Evolutionary conservation across 257 asterid species (phyloP).

Genomic region (Nicotiana undulata): DNA sequence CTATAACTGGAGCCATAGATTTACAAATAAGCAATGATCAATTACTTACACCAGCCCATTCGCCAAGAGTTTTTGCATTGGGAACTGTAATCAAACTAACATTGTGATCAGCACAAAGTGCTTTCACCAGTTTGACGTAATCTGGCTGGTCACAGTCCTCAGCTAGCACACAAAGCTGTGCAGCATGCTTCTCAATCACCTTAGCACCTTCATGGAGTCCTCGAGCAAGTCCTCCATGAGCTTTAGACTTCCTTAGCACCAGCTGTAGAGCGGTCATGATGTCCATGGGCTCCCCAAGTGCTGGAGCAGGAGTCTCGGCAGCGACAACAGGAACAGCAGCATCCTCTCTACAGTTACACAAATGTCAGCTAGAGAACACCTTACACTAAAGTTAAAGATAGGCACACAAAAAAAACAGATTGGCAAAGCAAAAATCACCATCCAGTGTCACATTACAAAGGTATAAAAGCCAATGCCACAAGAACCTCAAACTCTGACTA

Average conservation of each 20-base stretch:
- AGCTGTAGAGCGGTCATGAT: conserved; percentile 51
- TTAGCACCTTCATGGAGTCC: conserved; percentile 67
- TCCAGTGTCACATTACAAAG: background rate
- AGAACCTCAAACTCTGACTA: too few relatives aligned
- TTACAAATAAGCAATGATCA: background rate
- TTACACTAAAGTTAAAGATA: background rate
- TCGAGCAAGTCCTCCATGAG: conserved; percentile 58
- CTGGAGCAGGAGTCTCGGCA: conserved; percentile 33
- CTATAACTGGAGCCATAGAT: background rate
- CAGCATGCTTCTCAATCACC: conserved; percentile 64
- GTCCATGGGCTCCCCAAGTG: conserved; percentile 60
- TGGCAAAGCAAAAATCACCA: background rate
- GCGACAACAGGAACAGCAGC: conserved; percentile 14
- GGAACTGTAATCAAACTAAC: conserved; percentile 59
- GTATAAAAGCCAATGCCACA: too few relatives aligned
- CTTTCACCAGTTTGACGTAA: conserved; percentile 65
- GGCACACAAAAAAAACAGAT: background rate
- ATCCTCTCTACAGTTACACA: conserved; percentile 26
- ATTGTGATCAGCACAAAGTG: conserved; percentile 63
- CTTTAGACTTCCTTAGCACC: conserved; percentile 57
- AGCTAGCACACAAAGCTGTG: conserved; percentile 63
- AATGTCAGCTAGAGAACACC: background rate
- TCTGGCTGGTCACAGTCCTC: conserved; percentile 66
- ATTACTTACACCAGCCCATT: conserved; percentile 69
- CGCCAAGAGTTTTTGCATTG: conserved; percentile 65